Percentiles rank a stretch among this genome's conserved stretches.
Evolutionary conservation across 2,329 filamentous ascomycete genomes (phyloP).

Genomic region (Fusarium tupiense): DNA sequence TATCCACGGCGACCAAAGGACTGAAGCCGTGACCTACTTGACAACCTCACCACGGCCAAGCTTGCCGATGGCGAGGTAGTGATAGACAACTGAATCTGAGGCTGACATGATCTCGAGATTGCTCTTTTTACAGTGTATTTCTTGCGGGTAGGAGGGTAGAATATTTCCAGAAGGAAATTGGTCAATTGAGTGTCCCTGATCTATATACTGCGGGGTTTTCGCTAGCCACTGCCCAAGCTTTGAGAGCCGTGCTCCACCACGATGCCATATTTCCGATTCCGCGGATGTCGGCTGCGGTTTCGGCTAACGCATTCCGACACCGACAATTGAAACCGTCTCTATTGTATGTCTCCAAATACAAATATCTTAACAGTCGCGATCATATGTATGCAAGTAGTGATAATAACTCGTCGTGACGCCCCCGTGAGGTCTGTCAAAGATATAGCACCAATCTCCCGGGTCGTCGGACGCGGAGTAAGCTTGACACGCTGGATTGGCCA

Average conservation of each 20-base stretch:
- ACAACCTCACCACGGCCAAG: slow-evolving; percentile 14
- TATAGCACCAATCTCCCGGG: not conserved
- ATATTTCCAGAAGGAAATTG: not conserved
- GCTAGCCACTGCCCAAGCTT: not conserved
- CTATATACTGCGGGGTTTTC: not conserved
- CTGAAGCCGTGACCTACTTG: not conserved
- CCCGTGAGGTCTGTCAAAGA: not conserved
- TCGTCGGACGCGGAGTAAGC: not conserved
- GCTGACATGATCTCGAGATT: not conserved
- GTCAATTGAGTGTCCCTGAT: not conserved
- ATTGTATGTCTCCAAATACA: fast-evolving
- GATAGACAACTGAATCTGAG: not conserved
- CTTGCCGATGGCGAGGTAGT: slow-evolving; percentile 23
- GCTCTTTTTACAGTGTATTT: fast-evolving
- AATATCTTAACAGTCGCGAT: not conserved
- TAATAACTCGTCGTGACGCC: fast-evolving
- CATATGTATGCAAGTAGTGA: not conserved
- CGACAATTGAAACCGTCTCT: fast-evolving
- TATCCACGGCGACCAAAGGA: not conserved
- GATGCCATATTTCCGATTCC: not conserved
- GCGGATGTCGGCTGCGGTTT: not conserved
- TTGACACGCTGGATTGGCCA: not conserved
- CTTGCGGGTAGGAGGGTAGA: not conserved
- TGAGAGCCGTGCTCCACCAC: not conserved
- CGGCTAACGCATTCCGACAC: not conserved